A percentile compares a stretch with the other conserved stretches of the same genome.
Evolutionary conservation across 208 protist species (phyloP).

Genomic region (Trypanosoma boissoni): DNA sequence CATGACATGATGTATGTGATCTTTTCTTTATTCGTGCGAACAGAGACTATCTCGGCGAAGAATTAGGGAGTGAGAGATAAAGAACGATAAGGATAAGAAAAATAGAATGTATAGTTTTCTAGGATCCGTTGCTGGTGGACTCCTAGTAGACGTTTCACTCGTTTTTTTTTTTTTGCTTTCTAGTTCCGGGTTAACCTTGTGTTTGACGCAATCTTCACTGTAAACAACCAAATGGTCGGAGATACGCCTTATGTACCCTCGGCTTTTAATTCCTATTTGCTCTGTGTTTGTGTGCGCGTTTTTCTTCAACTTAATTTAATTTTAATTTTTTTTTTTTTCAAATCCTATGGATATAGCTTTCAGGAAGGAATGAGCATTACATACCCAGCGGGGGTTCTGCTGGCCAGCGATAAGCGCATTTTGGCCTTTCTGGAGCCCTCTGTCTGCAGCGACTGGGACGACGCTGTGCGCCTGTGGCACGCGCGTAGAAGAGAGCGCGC

Average conservation of each 20-base stretch:
- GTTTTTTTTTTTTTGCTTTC: not conserved
- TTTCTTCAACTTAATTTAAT: slow-evolving; percentile 5
- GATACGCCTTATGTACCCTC: too few species aligned
- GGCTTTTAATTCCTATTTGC: not conserved
- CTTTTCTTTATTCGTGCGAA: not conserved
- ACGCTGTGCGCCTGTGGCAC: slow-evolving; percentile 19
- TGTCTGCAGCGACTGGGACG: slow-evolving; percentile 14
- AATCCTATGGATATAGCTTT: not conserved
- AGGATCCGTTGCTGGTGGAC: not conserved
- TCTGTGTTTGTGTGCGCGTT: not conserved
- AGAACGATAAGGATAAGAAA: not conserved
- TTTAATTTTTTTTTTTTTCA: not conserved
- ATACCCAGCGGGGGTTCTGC: slow-evolving; percentile 20
- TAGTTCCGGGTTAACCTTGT: not conserved
- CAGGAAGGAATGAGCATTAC: not conserved
- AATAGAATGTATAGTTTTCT: not conserved
- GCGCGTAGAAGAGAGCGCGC: slow-evolving; percentile 2
- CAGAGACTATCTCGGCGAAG: too few species aligned
- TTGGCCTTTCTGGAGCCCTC: slow-evolving; percentile 15
- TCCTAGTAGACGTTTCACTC: not conserved
- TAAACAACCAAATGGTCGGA: too few species aligned
- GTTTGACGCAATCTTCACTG: too few species aligned
- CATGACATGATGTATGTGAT: slow-evolving; percentile 24
- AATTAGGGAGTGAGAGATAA: slow-evolving; percentile 12
- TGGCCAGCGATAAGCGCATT: slow-evolving; percentile 24